Conservation (phyloP, 2,329 filamentous ascomycete species). For the Aspergillus sp. region DNA sequence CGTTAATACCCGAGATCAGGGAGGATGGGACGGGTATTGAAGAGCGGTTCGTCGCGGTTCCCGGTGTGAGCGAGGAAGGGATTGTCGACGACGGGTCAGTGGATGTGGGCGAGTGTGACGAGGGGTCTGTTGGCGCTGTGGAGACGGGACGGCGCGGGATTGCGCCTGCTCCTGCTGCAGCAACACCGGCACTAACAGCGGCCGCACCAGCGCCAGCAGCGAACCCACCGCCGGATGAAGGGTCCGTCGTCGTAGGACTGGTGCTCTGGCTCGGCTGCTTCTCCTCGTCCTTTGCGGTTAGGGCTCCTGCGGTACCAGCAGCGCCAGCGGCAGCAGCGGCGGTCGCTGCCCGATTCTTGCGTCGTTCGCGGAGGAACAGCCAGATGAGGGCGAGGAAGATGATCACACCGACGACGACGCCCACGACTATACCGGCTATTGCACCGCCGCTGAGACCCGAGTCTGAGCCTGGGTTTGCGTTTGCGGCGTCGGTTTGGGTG, state of each 20-base stretch:
- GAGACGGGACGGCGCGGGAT: conserved; percentile 7
- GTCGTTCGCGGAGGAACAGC: conserved; percentile 1
- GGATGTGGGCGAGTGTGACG: background rate
- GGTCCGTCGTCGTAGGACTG: background rate
- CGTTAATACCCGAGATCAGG: conserved; percentile 4
- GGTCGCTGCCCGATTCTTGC: background rate
- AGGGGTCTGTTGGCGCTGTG: background rate
- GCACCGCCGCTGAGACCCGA: conserved; percentile 11
- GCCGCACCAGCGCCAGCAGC: background rate
- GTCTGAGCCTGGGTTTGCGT: background rate
- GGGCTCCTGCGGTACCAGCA: background rate
- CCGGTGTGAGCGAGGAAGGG: conserved; percentile 18
- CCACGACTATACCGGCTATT: conserved; percentile 15
- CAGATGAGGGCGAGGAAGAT: conserved; percentile 10
- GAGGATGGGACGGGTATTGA: conserved; percentile 9
- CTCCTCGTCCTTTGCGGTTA: background rate
- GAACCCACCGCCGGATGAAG: background rate
- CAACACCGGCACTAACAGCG: background rate
- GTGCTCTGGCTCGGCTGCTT: background rate
- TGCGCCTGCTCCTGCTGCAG: background rate
- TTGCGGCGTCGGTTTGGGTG: background rate
- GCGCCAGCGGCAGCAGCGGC: background rate
- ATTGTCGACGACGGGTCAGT: conserved; percentile 7
- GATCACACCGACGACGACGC: conserved; percentile 6
- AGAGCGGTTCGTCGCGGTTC: background rate